A percentile compares a stretch with the other conserved stretches of the same genome.
Conservation (phyloP, 331 rosid species). For the Saraca asoca region DNA sequence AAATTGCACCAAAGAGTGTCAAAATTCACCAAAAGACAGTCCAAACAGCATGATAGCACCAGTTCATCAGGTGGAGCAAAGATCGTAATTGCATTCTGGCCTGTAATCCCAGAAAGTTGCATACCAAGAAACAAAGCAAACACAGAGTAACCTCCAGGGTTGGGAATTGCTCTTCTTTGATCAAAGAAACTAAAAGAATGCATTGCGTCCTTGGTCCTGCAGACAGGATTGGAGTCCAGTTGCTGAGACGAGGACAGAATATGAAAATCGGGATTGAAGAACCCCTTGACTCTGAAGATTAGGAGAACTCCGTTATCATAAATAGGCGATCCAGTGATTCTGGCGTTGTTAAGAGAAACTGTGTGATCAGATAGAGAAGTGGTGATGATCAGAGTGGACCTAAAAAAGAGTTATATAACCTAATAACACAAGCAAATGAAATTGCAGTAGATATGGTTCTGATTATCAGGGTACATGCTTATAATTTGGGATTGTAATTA, state of each 20-base stretch:
- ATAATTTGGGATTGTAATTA: too few species aligned
- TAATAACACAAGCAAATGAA: too few species aligned
- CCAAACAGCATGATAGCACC: slow-evolving; percentile 36
- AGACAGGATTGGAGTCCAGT: slow-evolving; percentile 22
- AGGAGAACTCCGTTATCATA: slow-evolving; percentile 64
- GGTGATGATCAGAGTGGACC: slow-evolving; percentile 61
- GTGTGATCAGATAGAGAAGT: slow-evolving; percentile 28
- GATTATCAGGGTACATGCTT: too few species aligned
- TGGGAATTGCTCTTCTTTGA: slow-evolving; percentile 44
- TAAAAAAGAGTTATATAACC: too few species aligned
- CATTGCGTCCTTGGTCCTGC: slow-evolving; percentile 31
- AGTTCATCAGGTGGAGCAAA: slow-evolving; percentile 67
- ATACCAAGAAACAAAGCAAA: slow-evolving; percentile 64
- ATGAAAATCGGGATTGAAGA: slow-evolving; percentile 59
- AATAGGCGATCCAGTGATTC: slow-evolving; percentile 46
- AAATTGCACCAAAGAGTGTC: too few species aligned
- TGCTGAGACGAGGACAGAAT: slow-evolving; percentile 2
- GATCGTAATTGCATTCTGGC: slow-evolving; percentile 51
- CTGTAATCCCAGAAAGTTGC: slow-evolving; percentile 53
- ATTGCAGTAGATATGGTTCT: too few species aligned
- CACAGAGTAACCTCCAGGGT: slow-evolving; percentile 49
- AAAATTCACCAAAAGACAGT: too few species aligned
- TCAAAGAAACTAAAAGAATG: slow-evolving; percentile 39
- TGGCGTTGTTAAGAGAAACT: slow-evolving; percentile 57
- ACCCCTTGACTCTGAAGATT: slow-evolving; percentile 52